A percentile compares a stretch with the other conserved stretches of the same genome.
These are phyloP conservation scores for Ceratonia siliqua DNA, from an alignment of 306 rosid species.

Conservation along the genomic window DNA sequence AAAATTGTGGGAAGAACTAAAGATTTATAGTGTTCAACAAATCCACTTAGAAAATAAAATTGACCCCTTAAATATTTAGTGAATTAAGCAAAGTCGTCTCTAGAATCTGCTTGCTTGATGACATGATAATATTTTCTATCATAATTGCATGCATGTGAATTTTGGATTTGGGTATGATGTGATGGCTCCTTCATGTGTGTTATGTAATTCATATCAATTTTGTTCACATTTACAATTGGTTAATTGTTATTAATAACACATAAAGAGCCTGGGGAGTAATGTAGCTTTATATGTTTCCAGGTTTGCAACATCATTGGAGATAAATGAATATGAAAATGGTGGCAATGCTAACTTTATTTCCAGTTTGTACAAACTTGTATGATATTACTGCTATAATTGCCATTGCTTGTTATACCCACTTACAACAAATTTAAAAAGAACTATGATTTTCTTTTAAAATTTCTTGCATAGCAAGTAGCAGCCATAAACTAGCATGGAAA, in stretches of 20 bases:
- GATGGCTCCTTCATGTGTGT: not conserved
- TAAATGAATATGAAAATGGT: slow-evolving; percentile 67
- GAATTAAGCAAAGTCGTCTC: not conserved
- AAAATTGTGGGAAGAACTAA: not conserved
- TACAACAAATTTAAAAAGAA: not conserved
- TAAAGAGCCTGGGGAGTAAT: not conserved
- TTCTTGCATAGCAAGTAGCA: not conserved
- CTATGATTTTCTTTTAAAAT: not conserved
- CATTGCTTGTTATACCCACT: not conserved
- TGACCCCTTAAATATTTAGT: not conserved
- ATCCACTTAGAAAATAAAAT: not conserved
- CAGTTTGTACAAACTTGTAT: not conserved
- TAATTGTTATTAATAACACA: not conserved
- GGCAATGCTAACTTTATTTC: slow-evolving; percentile 31
- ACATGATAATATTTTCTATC: not conserved
- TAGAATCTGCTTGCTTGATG: not conserved
- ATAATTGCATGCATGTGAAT: not conserved
- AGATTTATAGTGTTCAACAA: not conserved
- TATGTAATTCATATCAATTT: no score
- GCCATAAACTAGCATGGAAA: not conserved
- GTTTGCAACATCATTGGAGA: slow-evolving; percentile 87
- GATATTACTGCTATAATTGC: not conserved
- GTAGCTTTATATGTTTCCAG: slow-evolving; percentile 39
- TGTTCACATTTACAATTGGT: not conserved
- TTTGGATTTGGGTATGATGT: not conserved